A percentile compares a stretch with the other conserved stretches of the same genome.
phyloP scores from a whole-genome alignment of 2,329 filamentous ascomycete species.

The Pseudonectria foliicola region DNA sequence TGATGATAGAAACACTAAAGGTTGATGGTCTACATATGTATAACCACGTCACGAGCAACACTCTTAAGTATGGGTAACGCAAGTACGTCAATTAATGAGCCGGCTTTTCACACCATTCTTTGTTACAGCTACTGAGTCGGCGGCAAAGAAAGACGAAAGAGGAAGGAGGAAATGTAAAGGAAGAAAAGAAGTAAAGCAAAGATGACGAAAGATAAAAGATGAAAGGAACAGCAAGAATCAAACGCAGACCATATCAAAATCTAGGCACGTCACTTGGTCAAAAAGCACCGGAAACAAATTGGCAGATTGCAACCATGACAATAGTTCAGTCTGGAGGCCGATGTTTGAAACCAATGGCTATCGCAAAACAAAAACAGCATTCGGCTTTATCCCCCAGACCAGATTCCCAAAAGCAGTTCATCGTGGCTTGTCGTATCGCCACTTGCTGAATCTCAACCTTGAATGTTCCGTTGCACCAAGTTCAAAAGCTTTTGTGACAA shows the following conservation, averaged over 20 bases:
- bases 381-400: conserved; percentile 18
- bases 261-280: conserved; percentile 15
- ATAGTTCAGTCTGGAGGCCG: conserved; percentile 19
- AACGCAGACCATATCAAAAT: conserved; percentile 5
- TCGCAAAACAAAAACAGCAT: conserved; percentile 23
- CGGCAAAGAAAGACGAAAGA: background rate
- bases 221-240: conserved; percentile 10
- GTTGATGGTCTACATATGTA: too few species aligned
- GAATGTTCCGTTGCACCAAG: background rate
- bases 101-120: too few species aligned
- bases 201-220: conserved; percentile 4
- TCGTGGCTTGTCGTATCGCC: conserved; percentile 26
- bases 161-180: conserved; percentile 9
- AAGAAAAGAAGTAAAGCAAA: conserved; percentile 2
- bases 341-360: conserved; percentile 20
- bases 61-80: too few species aligned
- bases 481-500: background rate
- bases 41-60: too few species aligned
- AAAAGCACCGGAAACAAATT: conserved; percentile 16
- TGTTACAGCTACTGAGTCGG: too few species aligned
- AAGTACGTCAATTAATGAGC: too few species aligned
- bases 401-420: conserved; percentile 19
- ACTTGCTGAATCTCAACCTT: conserved; percentile 23
- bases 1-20: too few species aligned
- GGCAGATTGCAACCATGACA: conserved; percentile 14